Evolutionary conservation across 2,329 filamentous ascomycete species (phyloP), one percentile per base, ranked within the genome.

Genomic region (Rutstroemia sp.): DNA sequence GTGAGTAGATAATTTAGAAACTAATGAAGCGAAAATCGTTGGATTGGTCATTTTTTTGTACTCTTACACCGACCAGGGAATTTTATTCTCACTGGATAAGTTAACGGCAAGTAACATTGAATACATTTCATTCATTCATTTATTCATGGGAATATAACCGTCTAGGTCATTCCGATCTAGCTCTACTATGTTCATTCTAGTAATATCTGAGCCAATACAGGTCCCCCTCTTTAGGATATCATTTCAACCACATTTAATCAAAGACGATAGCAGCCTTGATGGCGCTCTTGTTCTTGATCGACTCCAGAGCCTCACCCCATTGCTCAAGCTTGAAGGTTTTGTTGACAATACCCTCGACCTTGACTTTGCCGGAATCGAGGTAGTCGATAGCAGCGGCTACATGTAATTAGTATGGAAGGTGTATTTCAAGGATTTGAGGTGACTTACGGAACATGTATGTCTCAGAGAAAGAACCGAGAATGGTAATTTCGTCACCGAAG

Each of bases 211-310:
- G 44, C 44, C 21, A 47, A 30, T 27, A 42, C 17, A n/a, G 10
- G 8, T 7, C 10, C 25, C 9, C 16, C 14, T 47, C 5, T 27
- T 8, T n/a, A 47, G 10, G 10, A 8, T 21, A 21, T 23, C 21
- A 47, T 21, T 19, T 16, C 21, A 9, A 38, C 17, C 21, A 21
- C 27, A 37, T 42, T 47, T 58, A 82, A 60, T 88, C 84, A 65
- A 87, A 88, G 48, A 83, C 79, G 69, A 89, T 88, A 16, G 83
- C 84, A 52, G 85, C 85, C 76, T 89, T 89, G 68, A 89, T 87
- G 58, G 84, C 85, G 53, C 74, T 80, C 76, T 88, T 88, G 73
- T 87, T 84, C 66, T 78, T 81, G 16, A 89, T 88, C 57, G 81
- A 78, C 69, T 88, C 81, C 62, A 89, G 73, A 59, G 84, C 86